These are phyloP conservation scores for Talaromyces amestolkiae DNA, from an alignment of 2,329 filamentous ascomycete genomes.

Conservation along the genomic window DNA sequence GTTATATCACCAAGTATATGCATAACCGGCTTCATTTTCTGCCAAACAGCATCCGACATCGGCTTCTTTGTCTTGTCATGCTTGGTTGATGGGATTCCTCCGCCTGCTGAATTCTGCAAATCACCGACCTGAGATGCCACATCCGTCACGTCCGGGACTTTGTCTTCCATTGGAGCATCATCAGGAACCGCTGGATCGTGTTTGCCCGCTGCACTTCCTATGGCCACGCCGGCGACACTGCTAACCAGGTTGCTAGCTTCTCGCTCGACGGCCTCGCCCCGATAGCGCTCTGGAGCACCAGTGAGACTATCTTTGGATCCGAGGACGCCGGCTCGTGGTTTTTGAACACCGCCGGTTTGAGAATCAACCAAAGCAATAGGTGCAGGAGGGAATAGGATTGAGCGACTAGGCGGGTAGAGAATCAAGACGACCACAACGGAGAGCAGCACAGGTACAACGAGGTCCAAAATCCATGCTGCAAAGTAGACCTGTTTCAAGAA, in stretches of 20 bases:
- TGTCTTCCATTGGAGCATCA: constrained; percentile 50
- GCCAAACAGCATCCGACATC: constrained; percentile 69
- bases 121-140: constrained; percentile 55
- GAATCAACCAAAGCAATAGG: constrained; percentile 70
- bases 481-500: constrained; percentile 47
- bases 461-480: constrained; percentile 68
- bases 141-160: constrained; percentile 61
- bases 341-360: constrained; percentile 71
- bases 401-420: constrained; percentile 60
- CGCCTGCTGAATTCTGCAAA: constrained; percentile 54
- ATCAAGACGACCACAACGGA: constrained; percentile 64
- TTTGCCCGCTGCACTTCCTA: constrained; percentile 74
- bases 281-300: constrained; percentile 77
- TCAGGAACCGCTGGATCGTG: constrained; percentile 65
- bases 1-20: constrained; percentile 58
- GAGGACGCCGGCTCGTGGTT: constrained; percentile 70
- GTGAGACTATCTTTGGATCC: constrained; percentile 75
- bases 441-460: constrained; percentile 63
- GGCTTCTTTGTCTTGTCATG: constrained; percentile 78
- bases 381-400: constrained; percentile 70
- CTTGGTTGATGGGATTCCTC: constrained; percentile 48
- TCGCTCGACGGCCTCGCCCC: constrained; percentile 78
- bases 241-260: constrained; percentile 80
- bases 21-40: constrained; percentile 72
- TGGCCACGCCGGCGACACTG: constrained; percentile 67